Evolutionary conservation across 2,329 filamentous ascomycete genomes (phyloP), one percentile per base, ranked within the genome.

Genomic region (Raffaelea albimanens): DNA sequence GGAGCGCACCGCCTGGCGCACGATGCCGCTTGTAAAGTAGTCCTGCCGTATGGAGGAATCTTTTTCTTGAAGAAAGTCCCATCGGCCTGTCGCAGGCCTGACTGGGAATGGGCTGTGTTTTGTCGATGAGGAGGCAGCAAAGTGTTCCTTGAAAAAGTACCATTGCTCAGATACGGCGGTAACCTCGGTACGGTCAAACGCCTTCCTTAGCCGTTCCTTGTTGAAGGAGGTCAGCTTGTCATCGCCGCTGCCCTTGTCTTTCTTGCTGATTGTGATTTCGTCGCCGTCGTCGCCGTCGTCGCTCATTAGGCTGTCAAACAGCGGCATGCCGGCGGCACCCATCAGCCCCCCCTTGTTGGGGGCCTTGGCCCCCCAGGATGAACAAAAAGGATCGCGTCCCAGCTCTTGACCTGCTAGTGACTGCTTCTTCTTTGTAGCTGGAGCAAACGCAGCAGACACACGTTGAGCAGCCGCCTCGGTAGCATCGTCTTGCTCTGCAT

Each of bases 1-100:
- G 7, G 25, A 62, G 4, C 60, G 57, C 16, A 76, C 64, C 14
- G 82, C 66, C 40, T 76, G 72, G 47, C 76, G 71, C 1, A 81
- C 70, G 48, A 84, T 65, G 2, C 84, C 83, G 19, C 78, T 80
- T 21, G 78, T 63, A 46, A 88, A 75, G 34, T 76, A 69, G 53
- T 80, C 75, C 47, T 77, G 68, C 44, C 82, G 72, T 36, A 69
- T 66, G 7, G 64, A 64, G 1, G 72, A 65, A 29, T 78, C 69
- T 49, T 61, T 60, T 4, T 19, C 14, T 16, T n/a, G 18, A 8
- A 81, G 60, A n/a, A 73, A 62, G 13, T 57, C 59, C 76, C 75
- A 79, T 4, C 62, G 62, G 0, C 67, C 34, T 16, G 58, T 63
- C 3, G 59, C 63, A 8, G 58, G 57, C 16, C 61, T 58, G 11